phyloP scores from a whole-genome alignment of 306 rosid species.

The Astragalus glycyphyllos region DNA sequence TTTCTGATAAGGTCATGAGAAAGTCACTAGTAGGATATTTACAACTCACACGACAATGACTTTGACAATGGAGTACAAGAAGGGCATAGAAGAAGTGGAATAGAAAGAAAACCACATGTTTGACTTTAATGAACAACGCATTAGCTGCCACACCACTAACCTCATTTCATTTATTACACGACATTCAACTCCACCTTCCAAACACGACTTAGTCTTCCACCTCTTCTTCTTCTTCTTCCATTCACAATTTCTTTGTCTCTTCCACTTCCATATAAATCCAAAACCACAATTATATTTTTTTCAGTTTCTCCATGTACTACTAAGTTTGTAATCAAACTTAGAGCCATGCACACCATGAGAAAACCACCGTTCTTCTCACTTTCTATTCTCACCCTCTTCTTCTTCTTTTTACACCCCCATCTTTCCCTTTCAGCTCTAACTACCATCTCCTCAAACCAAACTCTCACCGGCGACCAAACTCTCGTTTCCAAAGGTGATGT shows the following conservation, averaged over 20 bases:
- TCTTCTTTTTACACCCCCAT: slow-evolving; percentile 27
- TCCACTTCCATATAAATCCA: slow-evolving; percentile 6
- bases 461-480: slow-evolving; percentile 62
- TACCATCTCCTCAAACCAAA: slow-evolving; percentile 47
- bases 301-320: slow-evolving; percentile 1
- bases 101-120: not conserved
- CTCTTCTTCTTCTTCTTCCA: not conserved
- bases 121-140: not conserved
- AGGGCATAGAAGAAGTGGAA: not conserved
- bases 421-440: slow-evolving; percentile 47
- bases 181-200: not conserved
- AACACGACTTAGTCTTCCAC: not conserved
- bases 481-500: slow-evolving; percentile 45
- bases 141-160: not conserved
- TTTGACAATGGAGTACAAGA: too few species aligned
- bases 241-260: not conserved
- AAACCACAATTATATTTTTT: not conserved
- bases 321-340: not conserved
- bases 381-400: slow-evolving; percentile 39
- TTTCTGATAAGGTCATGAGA: too few species aligned
- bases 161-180: too few species aligned
- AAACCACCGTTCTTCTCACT: slow-evolving; percentile 34
- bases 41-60: not conserved
- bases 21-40: too few species aligned
- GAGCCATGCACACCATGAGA: slow-evolving; percentile 43